Conservation (phyloP, 2,329 filamentous ascomycete species). For the Hymenoscyphus salicellus region DNA sequence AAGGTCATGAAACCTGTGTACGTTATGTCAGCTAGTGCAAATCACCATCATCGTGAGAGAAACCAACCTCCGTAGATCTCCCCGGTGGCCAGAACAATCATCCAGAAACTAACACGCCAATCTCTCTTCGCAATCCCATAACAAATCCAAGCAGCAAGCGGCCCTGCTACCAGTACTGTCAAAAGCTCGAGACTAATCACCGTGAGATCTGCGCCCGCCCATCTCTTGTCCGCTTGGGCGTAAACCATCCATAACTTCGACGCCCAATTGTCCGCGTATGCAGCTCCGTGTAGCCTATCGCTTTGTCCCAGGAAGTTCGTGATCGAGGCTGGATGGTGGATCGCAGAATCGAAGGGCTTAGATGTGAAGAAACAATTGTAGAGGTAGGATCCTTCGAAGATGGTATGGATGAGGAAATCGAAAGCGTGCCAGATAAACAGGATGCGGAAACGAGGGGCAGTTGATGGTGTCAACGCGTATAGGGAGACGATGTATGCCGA, state of each 20-base stretch:
- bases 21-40: slow-evolving; percentile 4
- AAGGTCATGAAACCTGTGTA: slow-evolving; percentile 65
- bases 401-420: slow-evolving; percentile 85
- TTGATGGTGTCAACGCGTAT: slow-evolving; percentile 36
- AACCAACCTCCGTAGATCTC: slow-evolving; percentile 62
- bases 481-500: slow-evolving; percentile 51
- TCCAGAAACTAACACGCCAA: slow-evolving; percentile 56
- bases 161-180: slow-evolving; percentile 61
- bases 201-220: slow-evolving; percentile 60
- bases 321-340: slow-evolving; percentile 36
- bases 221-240: slow-evolving; percentile 59
- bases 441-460: slow-evolving; percentile 58
- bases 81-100: slow-evolving; percentile 62
- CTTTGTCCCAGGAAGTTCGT: slow-evolving; percentile 49
- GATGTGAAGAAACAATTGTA: slow-evolving; percentile 88
- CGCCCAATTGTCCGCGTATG: slow-evolving; percentile 51
- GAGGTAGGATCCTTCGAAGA: slow-evolving; percentile 86
- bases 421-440: slow-evolving; percentile 95
- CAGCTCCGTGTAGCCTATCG: slow-evolving; percentile 53
- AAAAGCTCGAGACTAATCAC: slow-evolving; percentile 64
- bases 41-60: background rate
- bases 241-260: slow-evolving; percentile 69
- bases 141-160: slow-evolving; percentile 58
- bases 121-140: slow-evolving; percentile 57
- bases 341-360: slow-evolving; percentile 41